phyloP scores from a whole-genome alignment of 2,329 filamentous ascomycete genomes.

The Hypoxylon sp. region DNA sequence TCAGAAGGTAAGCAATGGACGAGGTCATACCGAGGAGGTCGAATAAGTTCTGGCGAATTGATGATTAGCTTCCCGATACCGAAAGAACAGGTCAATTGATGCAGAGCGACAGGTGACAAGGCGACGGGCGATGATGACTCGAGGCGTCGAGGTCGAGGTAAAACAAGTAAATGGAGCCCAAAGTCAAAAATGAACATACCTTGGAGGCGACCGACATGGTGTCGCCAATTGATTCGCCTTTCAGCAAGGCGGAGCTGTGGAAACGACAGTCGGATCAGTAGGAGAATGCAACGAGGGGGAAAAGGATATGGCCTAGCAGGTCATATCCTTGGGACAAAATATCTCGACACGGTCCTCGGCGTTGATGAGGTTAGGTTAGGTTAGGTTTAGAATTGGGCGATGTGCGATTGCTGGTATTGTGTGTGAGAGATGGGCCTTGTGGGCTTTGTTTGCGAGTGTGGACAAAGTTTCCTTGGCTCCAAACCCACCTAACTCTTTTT shows the following conservation, averaged over 20 bases:
- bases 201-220: conserved; percentile 75
- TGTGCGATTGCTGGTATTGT: conserved; percentile 27
- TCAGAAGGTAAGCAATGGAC: conserved; percentile 48
- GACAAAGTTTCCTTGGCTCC: conserved; percentile 37
- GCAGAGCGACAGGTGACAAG: background rate
- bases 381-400: conserved; percentile 31
- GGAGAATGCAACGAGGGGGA: conserved; percentile 45
- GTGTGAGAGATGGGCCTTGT: conserved; percentile 26
- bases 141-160: conserved; percentile 21
- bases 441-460: conserved; percentile 27
- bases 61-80: conserved; percentile 48
- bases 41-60: conserved; percentile 84
- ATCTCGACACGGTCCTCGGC: conserved; percentile 41
- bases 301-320: conserved; percentile 57
- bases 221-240: conserved; percentile 70
- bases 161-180: conserved; percentile 35
- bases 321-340: conserved; percentile 53
- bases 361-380: conserved; percentile 28
- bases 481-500: conserved; percentile 31
- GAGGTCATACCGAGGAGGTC: conserved; percentile 91
- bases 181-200: conserved; percentile 58
- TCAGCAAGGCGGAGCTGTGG: conserved; percentile 62
- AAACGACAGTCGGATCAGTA: conserved; percentile 54
- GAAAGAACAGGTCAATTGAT: conserved; percentile 27
- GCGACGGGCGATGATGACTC: conserved; percentile 6